Evolutionary conservation across 768 basidiomycete species (phyloP).

Genomic region (Pholiota microspora): DNA sequence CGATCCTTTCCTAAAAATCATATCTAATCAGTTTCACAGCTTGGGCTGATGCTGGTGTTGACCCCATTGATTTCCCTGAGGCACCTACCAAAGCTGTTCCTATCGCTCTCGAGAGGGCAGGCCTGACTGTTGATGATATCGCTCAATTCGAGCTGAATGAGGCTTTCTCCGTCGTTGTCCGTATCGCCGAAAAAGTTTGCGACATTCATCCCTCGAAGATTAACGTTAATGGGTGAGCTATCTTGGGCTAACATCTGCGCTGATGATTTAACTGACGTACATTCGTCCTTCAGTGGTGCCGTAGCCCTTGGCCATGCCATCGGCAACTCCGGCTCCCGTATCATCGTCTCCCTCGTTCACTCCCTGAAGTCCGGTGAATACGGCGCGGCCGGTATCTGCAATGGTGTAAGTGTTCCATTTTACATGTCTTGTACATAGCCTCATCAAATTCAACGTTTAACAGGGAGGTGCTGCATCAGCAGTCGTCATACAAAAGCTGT

Average conservation of each 20-base stretch:
- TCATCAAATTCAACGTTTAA: slow-evolving; percentile 14
- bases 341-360: slow-evolving; percentile 90
- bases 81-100: slow-evolving; percentile 94
- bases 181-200: slow-evolving; percentile 87
- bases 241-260: neutral
- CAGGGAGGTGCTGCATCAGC: slow-evolving; percentile 94
- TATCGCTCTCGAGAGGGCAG: slow-evolving; percentile 82
- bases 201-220: slow-evolving; percentile 84
- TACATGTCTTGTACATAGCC: slow-evolving; percentile 8
- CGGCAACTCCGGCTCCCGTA: slow-evolving; percentile 93
- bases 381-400: slow-evolving; percentile 95
- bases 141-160: slow-evolving; percentile 96
- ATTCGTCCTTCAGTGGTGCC: slow-evolving; percentile 67
- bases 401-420: slow-evolving; percentile 68
- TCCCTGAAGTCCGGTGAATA: slow-evolving; percentile 91
- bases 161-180: slow-evolving; percentile 93
- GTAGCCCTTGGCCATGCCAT: slow-evolving; percentile 96
- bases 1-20: slow-evolving; percentile 6
- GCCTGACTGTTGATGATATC: slow-evolving; percentile 80
- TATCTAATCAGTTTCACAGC: slow-evolving; percentile 43
- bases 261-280: slow-evolving; percentile 11
- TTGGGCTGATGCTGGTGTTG: slow-evolving; percentile 95
- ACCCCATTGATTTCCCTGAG: slow-evolving; percentile 95
- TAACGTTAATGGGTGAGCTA: slow-evolving; percentile 79
- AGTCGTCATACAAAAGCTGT: slow-evolving; percentile 84